Evolutionary conservation across 106 monocot genomes (phyloP), one percentile per base, ranked within the genome.

Genomic region (Iris macrosiphon): DNA sequence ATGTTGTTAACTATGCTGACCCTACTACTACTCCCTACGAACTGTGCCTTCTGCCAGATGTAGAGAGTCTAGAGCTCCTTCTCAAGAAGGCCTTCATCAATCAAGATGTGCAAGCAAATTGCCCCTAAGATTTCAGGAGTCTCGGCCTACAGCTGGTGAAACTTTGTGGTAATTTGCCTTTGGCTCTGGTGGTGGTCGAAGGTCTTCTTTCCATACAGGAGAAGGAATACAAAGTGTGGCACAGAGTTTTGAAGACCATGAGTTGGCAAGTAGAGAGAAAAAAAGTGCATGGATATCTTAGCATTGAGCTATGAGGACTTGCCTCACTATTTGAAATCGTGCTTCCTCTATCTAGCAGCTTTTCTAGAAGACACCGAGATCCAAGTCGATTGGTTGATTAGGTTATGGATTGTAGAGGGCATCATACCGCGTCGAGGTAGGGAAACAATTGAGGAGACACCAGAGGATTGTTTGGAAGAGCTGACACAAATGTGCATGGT

Each of bases 241-340:
- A 7, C 7, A 43, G 16, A 17, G 42, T 43, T 17, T 43, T 12
- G 16, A 15, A 17, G 16, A 12, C 15, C 16, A 15, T 12, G 16
- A 17, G 11, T 43, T 12, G 42, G 15, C 11, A 15, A 43, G 16
- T 43, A 17, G 16, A 43, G 3, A 13, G 16, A 43, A 17, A n/a
- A 43, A 17, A 15, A 43, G 15, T 43, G 42, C 42, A 43, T 43
- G 9, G 16, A 17, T 13, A 58, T 60, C 3, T 10, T 69, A 20
- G 69, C 26, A 37, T 47, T 60, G 6, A 69, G 69, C 42, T 60
- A 60, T 10, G 9, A 49, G 11, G 60, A 69, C 21, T 25, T 69
- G 30, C 60, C 49, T 3, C 22, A 15, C 13, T 19, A 60, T 25
- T 21, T 69, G 40, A 69, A 50, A 25, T 16, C 49, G 4, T 60